Conservation (phyloP, 768 basidiomycete genomes). For the Phlebiopsis gigantea region DNA sequence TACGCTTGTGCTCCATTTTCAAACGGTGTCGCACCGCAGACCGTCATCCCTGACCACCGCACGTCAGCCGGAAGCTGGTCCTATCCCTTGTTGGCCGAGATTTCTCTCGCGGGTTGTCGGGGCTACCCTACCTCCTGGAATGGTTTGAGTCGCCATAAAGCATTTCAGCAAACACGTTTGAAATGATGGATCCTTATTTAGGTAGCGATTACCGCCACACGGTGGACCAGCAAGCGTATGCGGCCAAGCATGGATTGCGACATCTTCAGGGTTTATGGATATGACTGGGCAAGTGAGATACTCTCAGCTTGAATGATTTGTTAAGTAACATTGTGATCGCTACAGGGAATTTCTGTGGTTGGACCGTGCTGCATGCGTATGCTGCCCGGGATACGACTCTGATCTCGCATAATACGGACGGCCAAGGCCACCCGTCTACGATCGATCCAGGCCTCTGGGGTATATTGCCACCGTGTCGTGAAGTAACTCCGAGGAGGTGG, state of each 20-base stretch:
- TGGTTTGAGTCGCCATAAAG: background rate
- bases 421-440: too few species aligned
- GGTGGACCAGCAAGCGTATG: background rate
- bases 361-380: background rate
- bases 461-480: background rate
- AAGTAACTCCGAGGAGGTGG: background rate
- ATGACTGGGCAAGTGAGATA: too few species aligned
- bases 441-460: background rate
- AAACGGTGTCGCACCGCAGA: background rate
- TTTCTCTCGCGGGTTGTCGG: background rate
- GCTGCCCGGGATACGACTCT: too few species aligned
- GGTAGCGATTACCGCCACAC: background rate
- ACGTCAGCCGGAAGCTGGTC: background rate
- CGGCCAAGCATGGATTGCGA: too few species aligned
- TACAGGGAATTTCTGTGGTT: too few species aligned
- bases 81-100: background rate
- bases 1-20: background rate
- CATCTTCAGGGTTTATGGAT: too few species aligned
- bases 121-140: too few species aligned
- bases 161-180: background rate
- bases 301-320: too few species aligned
- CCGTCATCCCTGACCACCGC: background rate
- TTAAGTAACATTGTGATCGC: too few species aligned
- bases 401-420: too few species aligned
- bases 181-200: background rate